Base-by-base conservation (phyloP, 208 protist genomes). In the Acanthamoeba lenticulata region DNA sequence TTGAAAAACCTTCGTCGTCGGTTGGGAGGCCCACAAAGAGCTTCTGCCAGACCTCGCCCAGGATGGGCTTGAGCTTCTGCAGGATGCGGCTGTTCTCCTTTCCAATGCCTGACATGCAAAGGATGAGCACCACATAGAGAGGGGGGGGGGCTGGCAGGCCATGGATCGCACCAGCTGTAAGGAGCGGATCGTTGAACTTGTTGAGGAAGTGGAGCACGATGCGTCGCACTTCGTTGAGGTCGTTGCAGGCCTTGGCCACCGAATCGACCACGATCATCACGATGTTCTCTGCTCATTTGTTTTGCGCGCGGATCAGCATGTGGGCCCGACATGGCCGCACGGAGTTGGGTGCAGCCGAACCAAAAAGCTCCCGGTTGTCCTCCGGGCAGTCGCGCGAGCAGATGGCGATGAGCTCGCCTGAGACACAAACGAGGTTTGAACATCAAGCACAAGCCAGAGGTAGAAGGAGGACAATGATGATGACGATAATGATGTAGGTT, bases 181-280 rank as follows among this genome's bases (percentile, higher is more conserved):
- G 42, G 19, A 83, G 36, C 34, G 72, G 72, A n/a, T 83, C 72
- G 72, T 83, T 83, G 72, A 83, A 83, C 27, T 83, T 83, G 42
- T 44, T 44, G 29, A 83, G 72, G 72, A 83, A 83, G 34, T 83
- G 72, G 27, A 83, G 72, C 72, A 83, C 72, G 24, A 83, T 83
- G 15, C 72, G 72, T 55, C 72, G 34, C 72, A 83, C 72, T 32
- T 83, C 72, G 29, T 32, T 83, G 21, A 83, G 40, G 42, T 83
- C 72, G 24, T 34, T 83, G 72, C 72, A 83, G 19, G 72, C 72
- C 72, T 83, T 83, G 72, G 72, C 72, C 24, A 83, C 72, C 24
- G 44, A 83, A 32, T 83, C 72, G 40, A 83, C 32, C 72, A 83
- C 72, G 15, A 83, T 40, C 72, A 83, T 83, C 40, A 83, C 72